Conservation (phyloP, 1,139 yeast species). For the Diutina pseudorugosa region DNA sequence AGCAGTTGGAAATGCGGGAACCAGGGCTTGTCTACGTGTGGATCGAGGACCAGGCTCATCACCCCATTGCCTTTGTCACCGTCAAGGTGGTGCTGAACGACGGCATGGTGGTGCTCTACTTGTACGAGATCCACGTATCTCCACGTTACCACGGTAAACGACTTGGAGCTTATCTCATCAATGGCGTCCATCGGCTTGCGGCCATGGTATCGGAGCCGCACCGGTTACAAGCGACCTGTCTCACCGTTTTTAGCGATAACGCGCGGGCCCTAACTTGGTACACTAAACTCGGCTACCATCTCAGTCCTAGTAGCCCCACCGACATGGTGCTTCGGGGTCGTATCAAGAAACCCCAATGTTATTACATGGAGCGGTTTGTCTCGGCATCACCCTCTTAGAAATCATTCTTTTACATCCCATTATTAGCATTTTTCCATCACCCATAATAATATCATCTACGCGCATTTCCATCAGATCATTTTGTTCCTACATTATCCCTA, state of each 20-base stretch:
- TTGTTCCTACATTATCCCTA: no score
- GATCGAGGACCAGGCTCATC: constrained; percentile 12
- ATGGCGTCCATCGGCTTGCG: constrained; percentile 13
- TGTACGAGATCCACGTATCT: constrained; percentile 42
- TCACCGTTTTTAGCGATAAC: constrained; percentile 44
- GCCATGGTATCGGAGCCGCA: constrained; percentile 5
- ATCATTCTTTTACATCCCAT: neutral
- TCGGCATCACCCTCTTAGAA: neutral
- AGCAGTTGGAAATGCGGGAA: constrained; percentile 34
- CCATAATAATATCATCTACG: no score
- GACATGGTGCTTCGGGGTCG: constrained; percentile 23
- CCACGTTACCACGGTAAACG: constrained; percentile 17
- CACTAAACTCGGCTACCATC: constrained; percentile 21
- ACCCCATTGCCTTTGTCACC: constrained; percentile 28
- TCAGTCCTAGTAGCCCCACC: constrained; percentile 29
- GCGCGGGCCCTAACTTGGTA: constrained; percentile 32
- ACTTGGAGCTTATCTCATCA: constrained; percentile 24
- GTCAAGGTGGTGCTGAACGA: constrained; percentile 24
- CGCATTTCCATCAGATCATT: no score
- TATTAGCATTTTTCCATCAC: neutral
- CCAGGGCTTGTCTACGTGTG: constrained; percentile 29
- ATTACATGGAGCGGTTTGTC: neutral
- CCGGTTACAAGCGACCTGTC: constrained; percentile 19
- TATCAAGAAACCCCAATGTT: neutral
- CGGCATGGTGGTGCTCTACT: constrained; percentile 25